Evolutionary conservation across 192 early-diverging fungal genomes (phyloP), one percentile per base, ranked within the genome.

Genomic region (Podila minutissima): DNA sequence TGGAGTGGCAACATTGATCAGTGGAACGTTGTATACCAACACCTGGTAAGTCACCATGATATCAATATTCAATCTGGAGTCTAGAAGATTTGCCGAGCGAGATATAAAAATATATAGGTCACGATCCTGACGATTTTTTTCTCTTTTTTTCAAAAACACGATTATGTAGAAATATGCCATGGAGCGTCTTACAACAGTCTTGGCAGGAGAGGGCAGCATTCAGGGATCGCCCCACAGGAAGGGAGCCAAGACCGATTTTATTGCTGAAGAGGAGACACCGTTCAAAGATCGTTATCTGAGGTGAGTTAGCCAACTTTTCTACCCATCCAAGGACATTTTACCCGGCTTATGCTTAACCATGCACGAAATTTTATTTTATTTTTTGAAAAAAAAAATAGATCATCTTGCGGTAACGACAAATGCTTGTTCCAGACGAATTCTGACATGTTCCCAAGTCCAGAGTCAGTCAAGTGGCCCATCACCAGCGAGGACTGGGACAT

Each of bases 341-440:
- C 41, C 15, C 15, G 41, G 41, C 15, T 37, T 26, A 29, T 24
- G 35, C 46, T 13, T 20, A 46, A 19, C 26, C 46, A 12, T 24
- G 13, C 19, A 29, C 19, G 41, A 13, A 41, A 41, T 12, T 13
- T 0, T n/a, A 24, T 11, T 55, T 55, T 33, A 32, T 26, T 22
- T 10, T 5, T 19, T 17, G 17, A 15, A 0, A 29, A 46, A 35
- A 17, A 15, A 59, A n/a, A 29, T 31, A 88, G 87, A 67, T 83
- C 88, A 19, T 79, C 85, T 22, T 88, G 87, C 51, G 37, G 66
- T 35, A 87, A 88, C 37, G 87, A 87, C 64, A 86, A 83, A 62
- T 88, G 87, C 50, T 76, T 90, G 38, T 88, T 90, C 33, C 74
- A 82, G 22, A 88, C 87, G n/a, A 86, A 75, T 59, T 76, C 83